Base-by-base conservation (phyloP, 768 basidiomycete genomes). In the Calocybe gangraenosa region DNA sequence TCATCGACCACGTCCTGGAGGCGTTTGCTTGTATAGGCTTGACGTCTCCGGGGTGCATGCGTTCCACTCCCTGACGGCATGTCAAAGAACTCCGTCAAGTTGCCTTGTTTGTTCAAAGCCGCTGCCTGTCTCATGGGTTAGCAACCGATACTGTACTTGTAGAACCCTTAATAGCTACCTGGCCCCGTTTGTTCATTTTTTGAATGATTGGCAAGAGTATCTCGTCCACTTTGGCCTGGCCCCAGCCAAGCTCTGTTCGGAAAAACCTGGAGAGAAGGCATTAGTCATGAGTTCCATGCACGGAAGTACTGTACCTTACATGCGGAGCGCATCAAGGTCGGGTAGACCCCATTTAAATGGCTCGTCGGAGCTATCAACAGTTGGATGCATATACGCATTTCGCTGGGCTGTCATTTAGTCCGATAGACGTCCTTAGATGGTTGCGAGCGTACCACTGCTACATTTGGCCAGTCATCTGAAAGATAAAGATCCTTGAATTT, bases 331-430 rank as follows among this genome's bases (percentile, higher is more conserved):
- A 58, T 96, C 92, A 1, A 99, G 78, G 60, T 98, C 96, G n/a
- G 94, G 92, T 50, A 93, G 69, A 3, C 91, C 93, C 95, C 95
- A 99, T 56, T 92, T 90, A 63, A 99, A 98, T 0, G 88, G 84
- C 51, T 97, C 94, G 44, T 92, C 84, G 0, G 92, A 95, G 31
- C 81, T 78, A 59, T 97, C 93, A 6, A 95, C 87, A 0, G 84
- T 79, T 0, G 95, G 95, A 58, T 92, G 82, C 58, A 88, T 87
- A 64, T 99, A 99, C 7, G 92, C 95, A 48, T 95, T 96, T 58
- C 34, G 37, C 31, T 15, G 10, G 19, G 49, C 11, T 49, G 28
- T 44, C 50, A 41, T 4, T 39, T 36, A 22, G 34, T 8, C n/a
- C n/a, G 18, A 40, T 23, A 46, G 40, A 10, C 11, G 25, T n/a